These are phyloP conservation scores for Scutellospora calospora DNA, from an alignment of 371 early-diverging fungal species.

Conservation along the genomic window DNA sequence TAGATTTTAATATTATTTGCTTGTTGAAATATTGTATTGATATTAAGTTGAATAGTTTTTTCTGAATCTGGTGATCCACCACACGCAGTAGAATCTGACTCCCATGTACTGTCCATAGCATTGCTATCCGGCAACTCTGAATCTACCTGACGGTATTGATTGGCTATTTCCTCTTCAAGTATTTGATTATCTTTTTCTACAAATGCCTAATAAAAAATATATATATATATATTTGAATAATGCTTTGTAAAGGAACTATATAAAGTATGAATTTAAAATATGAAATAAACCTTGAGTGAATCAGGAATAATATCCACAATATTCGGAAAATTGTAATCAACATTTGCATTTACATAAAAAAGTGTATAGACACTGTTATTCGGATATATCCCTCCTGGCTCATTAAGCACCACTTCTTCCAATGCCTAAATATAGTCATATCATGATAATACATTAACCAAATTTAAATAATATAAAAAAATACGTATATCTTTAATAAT, in stretches of 20 bases:
- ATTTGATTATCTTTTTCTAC: constrained; percentile 16
- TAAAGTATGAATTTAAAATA: not conserved
- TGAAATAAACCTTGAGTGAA: constrained; percentile 24
- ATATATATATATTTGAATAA: not conserved
- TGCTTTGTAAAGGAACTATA: too few relatives aligned
- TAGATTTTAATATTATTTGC: not conserved
- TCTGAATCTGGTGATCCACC: not conserved
- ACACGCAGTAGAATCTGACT: constrained; percentile 15
- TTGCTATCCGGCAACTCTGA: not conserved
- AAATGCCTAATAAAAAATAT: constrained; percentile 5
- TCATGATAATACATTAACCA: not conserved
- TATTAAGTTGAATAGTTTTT: not conserved
- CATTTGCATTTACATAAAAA: constrained; percentile 24
- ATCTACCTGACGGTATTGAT: not conserved
- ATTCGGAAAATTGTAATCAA: constrained; percentile 5
- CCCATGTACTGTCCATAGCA: not conserved
- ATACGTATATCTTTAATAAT: not conserved
- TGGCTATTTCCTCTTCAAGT: not conserved
- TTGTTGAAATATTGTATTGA: not conserved
- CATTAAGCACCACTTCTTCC: constrained; percentile 5
- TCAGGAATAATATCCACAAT: not conserved
- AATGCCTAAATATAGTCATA: not conserved
- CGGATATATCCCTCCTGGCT: not conserved
- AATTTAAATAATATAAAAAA: not conserved
- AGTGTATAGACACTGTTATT: constrained; percentile 9